Evolutionary conservation across 371 early-diverging fungal species (phyloP).

Genomic region (Zancudomyces culisetae): DNA sequence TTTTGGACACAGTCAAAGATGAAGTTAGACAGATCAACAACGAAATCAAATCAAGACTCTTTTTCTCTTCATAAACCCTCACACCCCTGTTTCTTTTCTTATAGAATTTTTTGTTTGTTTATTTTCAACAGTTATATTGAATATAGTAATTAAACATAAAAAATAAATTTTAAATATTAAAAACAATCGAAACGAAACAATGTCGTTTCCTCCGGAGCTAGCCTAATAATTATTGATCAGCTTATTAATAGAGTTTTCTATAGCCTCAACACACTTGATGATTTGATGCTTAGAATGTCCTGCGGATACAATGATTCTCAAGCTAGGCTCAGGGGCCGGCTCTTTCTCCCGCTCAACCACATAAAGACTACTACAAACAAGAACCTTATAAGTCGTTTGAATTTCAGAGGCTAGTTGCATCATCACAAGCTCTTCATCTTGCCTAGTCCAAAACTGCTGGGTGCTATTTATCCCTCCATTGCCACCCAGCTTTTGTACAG

Average conservation of each 20-base stretch:
- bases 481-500: constrained; percentile 33
- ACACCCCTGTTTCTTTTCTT: no score
- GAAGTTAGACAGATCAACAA: constrained; percentile 14
- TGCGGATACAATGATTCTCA: constrained; percentile 58
- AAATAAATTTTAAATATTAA: no score
- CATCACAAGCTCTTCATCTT: constrained; percentile 37
- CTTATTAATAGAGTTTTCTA: constrained; percentile 18
- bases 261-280: constrained; percentile 54
- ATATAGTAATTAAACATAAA: background rate
- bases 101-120: background rate
- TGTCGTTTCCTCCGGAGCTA: no score
- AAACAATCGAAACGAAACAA: no score
- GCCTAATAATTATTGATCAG: no score
- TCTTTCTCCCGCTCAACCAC: constrained; percentile 61
- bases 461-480: constrained; percentile 3
- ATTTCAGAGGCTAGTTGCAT: constrained; percentile 73
- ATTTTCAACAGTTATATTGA: background rate
- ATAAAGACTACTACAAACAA: constrained; percentile 74
- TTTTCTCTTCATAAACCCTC: no score
- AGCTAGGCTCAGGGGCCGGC: constrained; percentile 48
- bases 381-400: constrained; percentile 49
- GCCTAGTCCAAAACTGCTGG: constrained; percentile 14
- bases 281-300: constrained; percentile 62
- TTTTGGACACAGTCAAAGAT: constrained; percentile 24
- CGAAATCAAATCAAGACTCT: constrained; percentile 17